phyloP scores from a whole-genome alignment of 345 rosid species.

The Nasturtium officinale region DNA sequence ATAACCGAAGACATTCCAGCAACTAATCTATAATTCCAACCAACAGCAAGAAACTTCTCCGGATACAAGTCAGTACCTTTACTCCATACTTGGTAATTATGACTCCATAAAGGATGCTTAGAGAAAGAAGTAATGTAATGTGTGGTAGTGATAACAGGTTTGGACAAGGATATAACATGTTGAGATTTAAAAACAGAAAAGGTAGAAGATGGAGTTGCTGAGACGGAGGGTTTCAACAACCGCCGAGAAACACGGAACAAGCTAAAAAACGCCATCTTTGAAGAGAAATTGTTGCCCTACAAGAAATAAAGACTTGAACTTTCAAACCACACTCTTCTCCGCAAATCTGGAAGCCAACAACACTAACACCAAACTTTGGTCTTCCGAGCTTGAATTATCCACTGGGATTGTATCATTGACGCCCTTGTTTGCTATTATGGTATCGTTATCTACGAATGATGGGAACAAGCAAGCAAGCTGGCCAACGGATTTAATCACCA shows the following conservation, averaged over 20 bases:
- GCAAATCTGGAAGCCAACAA: too few relatives aligned
- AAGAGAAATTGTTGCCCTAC: not conserved
- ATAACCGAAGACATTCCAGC: constrained; percentile 46
- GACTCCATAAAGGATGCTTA: constrained; percentile 25
- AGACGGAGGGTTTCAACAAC: constrained; percentile 40
- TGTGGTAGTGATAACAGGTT: not conserved
- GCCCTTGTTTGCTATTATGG: not conserved
- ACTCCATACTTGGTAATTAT: constrained; percentile 25
- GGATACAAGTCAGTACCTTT: constrained; percentile 5
- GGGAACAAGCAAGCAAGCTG: not conserved
- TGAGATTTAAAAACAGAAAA: constrained; percentile 17
- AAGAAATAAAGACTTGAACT: constrained; percentile 5
- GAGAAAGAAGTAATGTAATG: constrained; percentile 8
- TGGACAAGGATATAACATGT: constrained; percentile 12
- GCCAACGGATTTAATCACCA: not conserved
- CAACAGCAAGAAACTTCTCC: constrained; percentile 27
- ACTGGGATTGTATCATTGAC: not conserved
- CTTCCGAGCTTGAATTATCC: not conserved
- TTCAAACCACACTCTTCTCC: not conserved
- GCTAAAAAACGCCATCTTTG: constrained; percentile 45
- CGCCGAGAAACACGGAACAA: constrained; percentile 38
- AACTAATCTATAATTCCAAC: constrained; percentile 37
- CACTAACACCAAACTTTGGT: not conserved
- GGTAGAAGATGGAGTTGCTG: constrained; percentile 26
- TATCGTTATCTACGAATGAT: not conserved